Base-by-base conservation (phyloP, 345 rosid genomes). In the Heritiera fomes region DNA sequence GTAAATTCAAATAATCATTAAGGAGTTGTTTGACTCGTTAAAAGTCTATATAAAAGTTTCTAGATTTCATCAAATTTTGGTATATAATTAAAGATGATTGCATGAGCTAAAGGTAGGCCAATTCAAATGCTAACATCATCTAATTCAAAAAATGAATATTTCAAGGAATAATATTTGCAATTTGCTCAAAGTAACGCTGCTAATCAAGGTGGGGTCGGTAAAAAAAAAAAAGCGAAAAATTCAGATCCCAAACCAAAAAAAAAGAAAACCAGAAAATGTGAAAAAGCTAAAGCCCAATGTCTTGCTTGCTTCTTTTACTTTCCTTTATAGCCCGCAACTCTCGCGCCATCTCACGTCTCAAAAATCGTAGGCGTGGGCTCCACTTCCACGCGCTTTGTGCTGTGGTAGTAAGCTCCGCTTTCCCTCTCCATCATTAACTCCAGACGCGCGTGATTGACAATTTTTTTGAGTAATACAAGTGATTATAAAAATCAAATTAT, bases 321-420 rank as follows among this genome's bases (percentile, higher is more conserved):
- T 32, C 5, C 50, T 40, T 7, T 75, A 43, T 43, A 50, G 63
- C 41, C 85, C 79, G 81, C 46, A 30, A 80, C 59, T 76, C 76
- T 14, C 75, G 81, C 86, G 77, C 77, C 47, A 71, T 74, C 58
- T 61, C 64, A 8, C 30, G 47, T 80, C 49, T 56, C 77, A 46
- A 78, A 53, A 32, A 75, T 38, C 65, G 47, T 59, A 68, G 43
- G 18, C 38, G 40, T 53, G 86, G 83, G 83, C 6, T 17, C 86
- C 86, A 80, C 81, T 15, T 80, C 59, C 67, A 83, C 86, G 82
- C 82, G 86, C 75, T 83, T 80, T 78, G 63, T 23, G 18, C 6
- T 1, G 32, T 41, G 43, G 43, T 41, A 5, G 43, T 41, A 4
- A 41, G 43, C 4, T 41, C 43, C 5, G 2, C 28, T 11, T 70